phyloP scores from a whole-genome alignment of 1,284 basidiomycete species.

The Gastroboletus turbinatus region DNA sequence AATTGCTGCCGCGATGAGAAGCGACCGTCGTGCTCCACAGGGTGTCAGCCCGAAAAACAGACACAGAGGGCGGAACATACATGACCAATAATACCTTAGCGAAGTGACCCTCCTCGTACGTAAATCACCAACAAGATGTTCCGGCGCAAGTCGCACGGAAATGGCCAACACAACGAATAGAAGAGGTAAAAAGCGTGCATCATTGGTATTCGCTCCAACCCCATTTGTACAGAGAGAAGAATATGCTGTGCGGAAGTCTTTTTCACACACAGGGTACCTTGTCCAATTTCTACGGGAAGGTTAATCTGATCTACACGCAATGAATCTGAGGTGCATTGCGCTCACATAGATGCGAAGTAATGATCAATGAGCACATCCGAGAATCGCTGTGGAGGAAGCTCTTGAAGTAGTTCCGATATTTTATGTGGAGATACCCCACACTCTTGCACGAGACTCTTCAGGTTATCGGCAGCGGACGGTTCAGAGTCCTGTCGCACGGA shows the following conservation, averaged over 20 bases:
- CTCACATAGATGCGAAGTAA: slow-evolving; percentile 76
- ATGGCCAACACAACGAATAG: slow-evolving; percentile 94
- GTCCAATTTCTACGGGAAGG: slow-evolving; percentile 77
- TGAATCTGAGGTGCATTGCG: slow-evolving; percentile 5
- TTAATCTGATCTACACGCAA: slow-evolving; percentile 3
- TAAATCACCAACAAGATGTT: slow-evolving; percentile 78
- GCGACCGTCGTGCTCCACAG: slow-evolving; percentile 71
- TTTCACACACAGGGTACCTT: slow-evolving; percentile 90
- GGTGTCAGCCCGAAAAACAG: slow-evolving; percentile 14
- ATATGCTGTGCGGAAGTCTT: slow-evolving; percentile 81
- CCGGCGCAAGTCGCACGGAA: slow-evolving; percentile 81
- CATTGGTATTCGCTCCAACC: slow-evolving; percentile 69
- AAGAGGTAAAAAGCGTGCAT: slow-evolving; percentile 86
- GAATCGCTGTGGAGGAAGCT: slow-evolving; percentile 75
- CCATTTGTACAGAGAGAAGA: slow-evolving; percentile 77
- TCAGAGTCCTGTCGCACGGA: slow-evolving; percentile 55
- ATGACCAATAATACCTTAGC: slow-evolving; percentile 90
- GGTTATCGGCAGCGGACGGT: slow-evolving; percentile 71
- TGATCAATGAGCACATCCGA: slow-evolving; percentile 75
- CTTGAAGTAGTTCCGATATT: slow-evolving; percentile 84
- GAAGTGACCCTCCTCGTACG: slow-evolving; percentile 75
- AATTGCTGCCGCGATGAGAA: slow-evolving; percentile 86
- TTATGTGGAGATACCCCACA: slow-evolving; percentile 89
- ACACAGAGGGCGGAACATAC: slow-evolving; percentile 48
- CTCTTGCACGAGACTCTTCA: slow-evolving; percentile 83